These are phyloP conservation scores for Pleurotus tuber-regium DNA, from an alignment of 768 basidiomycete genomes.

Conservation along the genomic window DNA sequence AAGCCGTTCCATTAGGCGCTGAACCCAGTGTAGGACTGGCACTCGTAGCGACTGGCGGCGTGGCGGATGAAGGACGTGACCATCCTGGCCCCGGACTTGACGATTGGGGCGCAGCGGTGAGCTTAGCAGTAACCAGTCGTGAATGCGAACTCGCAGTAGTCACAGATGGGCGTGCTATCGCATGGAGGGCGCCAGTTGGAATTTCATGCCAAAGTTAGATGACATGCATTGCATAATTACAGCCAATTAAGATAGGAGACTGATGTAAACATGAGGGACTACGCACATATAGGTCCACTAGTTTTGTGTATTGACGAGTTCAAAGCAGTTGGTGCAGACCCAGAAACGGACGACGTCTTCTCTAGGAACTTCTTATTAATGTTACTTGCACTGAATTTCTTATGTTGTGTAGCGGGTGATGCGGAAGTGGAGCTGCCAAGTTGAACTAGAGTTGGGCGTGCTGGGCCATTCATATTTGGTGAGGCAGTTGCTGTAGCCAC, in stretches of 20 bases:
- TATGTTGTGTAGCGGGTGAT: slow-evolving; percentile 51
- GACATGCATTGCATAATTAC: slow-evolving; percentile 5
- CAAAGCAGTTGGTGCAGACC: slow-evolving; percentile 41
- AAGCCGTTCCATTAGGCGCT: slow-evolving; percentile 38
- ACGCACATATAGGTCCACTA: slow-evolving; percentile 52
- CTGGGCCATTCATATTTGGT: slow-evolving; percentile 19
- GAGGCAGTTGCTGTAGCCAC: slow-evolving; percentile 13
- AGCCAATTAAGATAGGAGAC: slow-evolving; percentile 1
- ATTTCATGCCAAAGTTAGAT: slow-evolving; percentile 8
- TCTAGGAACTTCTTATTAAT: slow-evolving; percentile 97
- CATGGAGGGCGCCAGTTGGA: slow-evolving; percentile 11
- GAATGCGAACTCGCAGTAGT: slow-evolving; percentile 65
- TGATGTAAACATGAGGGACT: neutral
- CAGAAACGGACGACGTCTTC: slow-evolving; percentile 70
- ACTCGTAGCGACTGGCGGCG: slow-evolving; percentile 47
- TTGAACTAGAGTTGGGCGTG: slow-evolving; percentile 46
- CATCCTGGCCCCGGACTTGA: slow-evolving; percentile 64
- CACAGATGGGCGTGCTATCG: slow-evolving; percentile 53
- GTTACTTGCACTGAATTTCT: slow-evolving; percentile 87
- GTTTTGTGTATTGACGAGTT: slow-evolving; percentile 42
- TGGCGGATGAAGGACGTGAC: slow-evolving; percentile 76
- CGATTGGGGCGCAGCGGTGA: slow-evolving; percentile 67
- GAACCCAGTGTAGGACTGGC: slow-evolving; percentile 33
- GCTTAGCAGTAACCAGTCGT: slow-evolving; percentile 81
- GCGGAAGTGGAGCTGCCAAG: slow-evolving; percentile 35